Conservation (phyloP, 108 stramenopile species). For the Pseudonitzschia pungens region DNA sequence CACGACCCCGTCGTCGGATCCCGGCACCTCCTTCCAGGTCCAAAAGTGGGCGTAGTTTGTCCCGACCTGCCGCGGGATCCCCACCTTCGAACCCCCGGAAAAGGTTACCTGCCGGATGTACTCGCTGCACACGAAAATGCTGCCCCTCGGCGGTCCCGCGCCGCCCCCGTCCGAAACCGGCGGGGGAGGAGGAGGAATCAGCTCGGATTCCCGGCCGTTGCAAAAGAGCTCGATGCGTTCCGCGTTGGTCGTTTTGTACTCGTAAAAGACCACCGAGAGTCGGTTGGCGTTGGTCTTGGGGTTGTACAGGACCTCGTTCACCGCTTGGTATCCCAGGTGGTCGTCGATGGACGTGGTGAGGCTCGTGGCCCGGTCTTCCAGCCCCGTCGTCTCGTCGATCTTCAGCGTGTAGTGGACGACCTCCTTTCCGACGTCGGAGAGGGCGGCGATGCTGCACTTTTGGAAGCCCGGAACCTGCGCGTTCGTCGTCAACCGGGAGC, state of each 20-base stretch:
- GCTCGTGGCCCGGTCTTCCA: slow-evolving; percentile 60
- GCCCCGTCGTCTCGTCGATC: slow-evolving; percentile 50
- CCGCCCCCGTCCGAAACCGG: background rate
- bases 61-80: slow-evolving; percentile 73
- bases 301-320: slow-evolving; percentile 61
- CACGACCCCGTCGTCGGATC: slow-evolving; percentile 11
- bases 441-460: slow-evolving; percentile 67
- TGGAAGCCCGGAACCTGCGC: slow-evolving; percentile 72
- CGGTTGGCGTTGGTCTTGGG: slow-evolving; percentile 66
- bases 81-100: slow-evolving; percentile 63
- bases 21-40: slow-evolving; percentile 56
- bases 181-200: background rate
- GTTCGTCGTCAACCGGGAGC: slow-evolving; percentile 47
- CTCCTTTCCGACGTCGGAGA: slow-evolving; percentile 66
- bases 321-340: slow-evolving; percentile 72
- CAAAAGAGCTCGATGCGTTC: slow-evolving; percentile 86
- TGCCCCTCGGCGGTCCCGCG: background rate
- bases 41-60: slow-evolving; percentile 80
- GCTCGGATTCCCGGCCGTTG: slow-evolving; percentile 76
- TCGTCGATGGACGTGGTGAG: slow-evolving; percentile 51
- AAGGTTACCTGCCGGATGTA: slow-evolving; percentile 84
- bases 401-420: slow-evolving; percentile 40
- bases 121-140: slow-evolving; percentile 70
- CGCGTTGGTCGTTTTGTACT: slow-evolving; percentile 73
- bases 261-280: slow-evolving; percentile 75